Conservation (phyloP, 2,329 filamentous ascomycete species). For the Cadophora sp. region DNA sequence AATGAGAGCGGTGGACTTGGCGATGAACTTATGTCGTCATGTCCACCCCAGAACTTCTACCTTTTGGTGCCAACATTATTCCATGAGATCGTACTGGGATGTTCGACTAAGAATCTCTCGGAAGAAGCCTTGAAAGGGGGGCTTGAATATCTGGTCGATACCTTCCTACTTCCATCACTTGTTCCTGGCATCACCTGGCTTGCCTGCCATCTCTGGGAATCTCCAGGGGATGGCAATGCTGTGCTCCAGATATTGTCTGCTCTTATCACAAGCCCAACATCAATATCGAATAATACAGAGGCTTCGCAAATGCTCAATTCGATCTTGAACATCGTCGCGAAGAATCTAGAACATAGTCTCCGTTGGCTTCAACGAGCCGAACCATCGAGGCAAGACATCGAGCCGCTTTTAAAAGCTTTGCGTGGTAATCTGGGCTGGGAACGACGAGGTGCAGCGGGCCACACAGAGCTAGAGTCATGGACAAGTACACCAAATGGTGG, state of each 20-base stretch:
- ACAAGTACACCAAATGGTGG: constrained; percentile 61
- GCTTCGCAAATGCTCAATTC: constrained; percentile 72
- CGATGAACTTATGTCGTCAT: constrained; percentile 83
- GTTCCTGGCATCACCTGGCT: constrained; percentile 77
- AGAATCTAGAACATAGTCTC: constrained; percentile 71
- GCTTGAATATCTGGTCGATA: constrained; percentile 81
- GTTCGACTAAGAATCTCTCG: constrained; percentile 67
- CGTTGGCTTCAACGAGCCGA: constrained; percentile 70
- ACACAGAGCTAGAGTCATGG: constrained; percentile 75
- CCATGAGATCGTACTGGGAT: constrained; percentile 75
- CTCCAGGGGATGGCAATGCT: constrained; percentile 69
- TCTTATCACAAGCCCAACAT: constrained; percentile 68
- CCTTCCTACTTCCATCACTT: constrained; percentile 80
- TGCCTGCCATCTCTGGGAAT: constrained; percentile 71
- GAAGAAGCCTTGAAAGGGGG: constrained; percentile 77
- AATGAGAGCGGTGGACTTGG: constrained; percentile 75
- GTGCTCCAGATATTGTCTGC: constrained; percentile 76
- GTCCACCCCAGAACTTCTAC: constrained; percentile 84
- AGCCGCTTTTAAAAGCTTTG: constrained; percentile 71
- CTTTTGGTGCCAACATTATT: constrained; percentile 79
- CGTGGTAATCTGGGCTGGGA: constrained; percentile 62
- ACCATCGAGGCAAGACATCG: constrained; percentile 71
- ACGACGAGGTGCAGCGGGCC: constrained; percentile 66
- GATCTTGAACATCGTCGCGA: constrained; percentile 74
- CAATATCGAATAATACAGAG: constrained; percentile 68